Percentiles rank a stretch among this genome's conserved stretches.
Conservation (phyloP, 2,329 filamentous ascomycete genomes). For the Fusarium luffae region DNA sequence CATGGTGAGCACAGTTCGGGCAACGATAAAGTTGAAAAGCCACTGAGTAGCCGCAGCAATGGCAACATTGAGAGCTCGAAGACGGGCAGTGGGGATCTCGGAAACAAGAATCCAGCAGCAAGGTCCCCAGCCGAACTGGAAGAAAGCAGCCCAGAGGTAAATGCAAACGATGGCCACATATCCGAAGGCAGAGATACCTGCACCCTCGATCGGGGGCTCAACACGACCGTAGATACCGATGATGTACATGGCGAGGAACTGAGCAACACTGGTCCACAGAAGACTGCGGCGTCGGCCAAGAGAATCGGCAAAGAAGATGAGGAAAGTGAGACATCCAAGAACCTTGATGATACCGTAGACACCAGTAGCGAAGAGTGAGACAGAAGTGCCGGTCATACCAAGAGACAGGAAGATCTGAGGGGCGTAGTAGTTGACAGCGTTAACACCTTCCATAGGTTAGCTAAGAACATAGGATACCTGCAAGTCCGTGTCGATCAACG, state of each 20-base stretch:
- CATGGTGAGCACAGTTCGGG: conserved; percentile 72
- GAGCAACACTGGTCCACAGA: conserved; percentile 72
- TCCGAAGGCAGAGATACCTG: conserved; percentile 69
- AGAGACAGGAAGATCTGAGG: conserved; percentile 75
- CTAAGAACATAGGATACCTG: not conserved
- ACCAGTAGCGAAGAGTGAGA: conserved; percentile 76
- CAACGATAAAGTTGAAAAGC: conserved; percentile 80
- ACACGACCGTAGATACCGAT: conserved; percentile 77
- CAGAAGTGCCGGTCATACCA: conserved; percentile 66
- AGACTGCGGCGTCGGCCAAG: conserved; percentile 71
- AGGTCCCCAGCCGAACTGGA: conserved; percentile 77
- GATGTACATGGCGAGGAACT: conserved; percentile 73
- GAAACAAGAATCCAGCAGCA: conserved; percentile 77
- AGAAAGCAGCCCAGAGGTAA: conserved; percentile 76
- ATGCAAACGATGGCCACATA: conserved; percentile 78
- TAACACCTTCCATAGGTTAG: conserved; percentile 54
- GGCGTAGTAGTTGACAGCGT: conserved; percentile 70
- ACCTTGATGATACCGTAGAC: conserved; percentile 80
- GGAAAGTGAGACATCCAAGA: conserved; percentile 70
- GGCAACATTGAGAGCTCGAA: conserved; percentile 74
- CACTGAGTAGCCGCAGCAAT: conserved; percentile 76
- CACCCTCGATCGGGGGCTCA: conserved; percentile 64
- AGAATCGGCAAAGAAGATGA: conserved; percentile 75
- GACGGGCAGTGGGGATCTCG: conserved; percentile 75
- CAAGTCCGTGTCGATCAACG: not conserved